phyloP scores from a whole-genome alignment of 1,284 basidiomycete genomes.

The Trichosporon coremiiforme region DNA sequence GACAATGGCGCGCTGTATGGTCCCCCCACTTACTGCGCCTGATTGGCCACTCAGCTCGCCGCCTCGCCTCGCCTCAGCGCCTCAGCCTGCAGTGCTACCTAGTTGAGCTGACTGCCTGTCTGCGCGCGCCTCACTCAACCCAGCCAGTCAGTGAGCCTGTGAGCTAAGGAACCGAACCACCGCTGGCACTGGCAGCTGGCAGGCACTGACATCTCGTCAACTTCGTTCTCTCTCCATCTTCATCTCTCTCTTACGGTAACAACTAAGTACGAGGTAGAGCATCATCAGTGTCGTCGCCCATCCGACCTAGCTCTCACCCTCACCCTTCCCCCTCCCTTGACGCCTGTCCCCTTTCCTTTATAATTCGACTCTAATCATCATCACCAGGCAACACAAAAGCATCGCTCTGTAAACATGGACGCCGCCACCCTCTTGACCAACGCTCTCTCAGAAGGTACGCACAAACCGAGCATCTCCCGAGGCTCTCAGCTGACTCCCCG shows the following conservation, averaged over 20 bases:
- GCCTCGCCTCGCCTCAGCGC: constrained; percentile 15
- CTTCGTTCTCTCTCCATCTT: constrained; percentile 18
- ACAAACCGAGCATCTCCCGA: constrained; percentile 30
- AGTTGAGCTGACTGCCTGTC: not conserved
- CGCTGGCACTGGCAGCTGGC: constrained; percentile 12
- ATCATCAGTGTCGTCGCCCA: constrained; percentile 11
- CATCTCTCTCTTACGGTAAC: constrained; percentile 15
- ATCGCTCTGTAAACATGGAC: constrained; percentile 66
- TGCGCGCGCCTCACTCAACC: not conserved
- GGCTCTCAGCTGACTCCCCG: constrained; percentile 32
- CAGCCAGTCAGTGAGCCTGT: not conserved
- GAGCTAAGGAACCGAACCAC: constrained; percentile 14
- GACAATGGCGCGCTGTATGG: not conserved
- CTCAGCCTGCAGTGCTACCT: not conserved
- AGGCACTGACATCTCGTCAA: constrained; percentile 17
- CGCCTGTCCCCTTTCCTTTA: constrained; percentile 13
- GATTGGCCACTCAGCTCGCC: constrained; percentile 9
- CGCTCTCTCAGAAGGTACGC: constrained; percentile 82
- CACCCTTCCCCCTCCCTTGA: not conserved
- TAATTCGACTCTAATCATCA: constrained; percentile 22
- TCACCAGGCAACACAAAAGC: constrained; percentile 16
- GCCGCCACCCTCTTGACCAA: constrained; percentile 84
- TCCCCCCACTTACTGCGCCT: not conserved
- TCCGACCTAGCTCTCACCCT: constrained; percentile 13
- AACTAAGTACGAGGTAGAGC: constrained; percentile 7